phyloP scores from a whole-genome alignment of 257 asterid species.

The Nicotiana noctiflora region DNA sequence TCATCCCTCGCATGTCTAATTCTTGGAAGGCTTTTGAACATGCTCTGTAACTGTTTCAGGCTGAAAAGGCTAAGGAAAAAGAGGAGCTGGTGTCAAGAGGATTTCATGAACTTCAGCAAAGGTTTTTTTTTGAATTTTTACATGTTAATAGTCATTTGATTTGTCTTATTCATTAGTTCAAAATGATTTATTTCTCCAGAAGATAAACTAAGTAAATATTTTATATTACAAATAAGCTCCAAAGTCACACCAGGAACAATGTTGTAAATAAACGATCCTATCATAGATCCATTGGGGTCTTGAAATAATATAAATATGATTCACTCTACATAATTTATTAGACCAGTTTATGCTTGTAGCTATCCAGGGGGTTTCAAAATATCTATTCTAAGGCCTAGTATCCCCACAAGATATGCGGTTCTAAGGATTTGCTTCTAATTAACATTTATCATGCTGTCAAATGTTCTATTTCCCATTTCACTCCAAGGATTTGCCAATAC shows the following conservation, averaged over 20 bases:
- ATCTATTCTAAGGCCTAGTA: not conserved
- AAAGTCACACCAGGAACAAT: not conserved
- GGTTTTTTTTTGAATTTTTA: slow-evolving; percentile 34
- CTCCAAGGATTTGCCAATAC: not conserved
- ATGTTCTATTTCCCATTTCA: not conserved
- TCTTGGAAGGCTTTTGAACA: slow-evolving; percentile 2
- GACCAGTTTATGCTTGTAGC: too few species aligned
- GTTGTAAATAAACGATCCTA: too few species aligned
- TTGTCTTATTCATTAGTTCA: not conserved
- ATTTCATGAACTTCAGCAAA: slow-evolving; percentile 42
- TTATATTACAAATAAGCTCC: not conserved
- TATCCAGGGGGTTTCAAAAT: not conserved
- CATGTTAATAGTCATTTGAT: not conserved
- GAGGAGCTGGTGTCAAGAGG: slow-evolving; percentile 64
- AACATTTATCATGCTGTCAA: not conserved
- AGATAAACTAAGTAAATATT: not conserved
- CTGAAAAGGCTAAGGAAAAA: slow-evolving; percentile 82
- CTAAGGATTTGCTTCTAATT: slow-evolving; percentile 1
- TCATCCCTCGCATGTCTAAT: not conserved
- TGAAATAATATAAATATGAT: too few species aligned
- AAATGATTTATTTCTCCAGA: not conserved
- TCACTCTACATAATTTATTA: too few species aligned
- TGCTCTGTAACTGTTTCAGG: slow-evolving; percentile 36
- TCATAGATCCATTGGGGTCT: too few species aligned
- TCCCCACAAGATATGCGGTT: not conserved